Percentiles rank a stretch among this genome's conserved stretches.
phyloP scores from a whole-genome alignment of 2,329 filamentous ascomycete genomes.

The Alternaria viburni region DNA sequence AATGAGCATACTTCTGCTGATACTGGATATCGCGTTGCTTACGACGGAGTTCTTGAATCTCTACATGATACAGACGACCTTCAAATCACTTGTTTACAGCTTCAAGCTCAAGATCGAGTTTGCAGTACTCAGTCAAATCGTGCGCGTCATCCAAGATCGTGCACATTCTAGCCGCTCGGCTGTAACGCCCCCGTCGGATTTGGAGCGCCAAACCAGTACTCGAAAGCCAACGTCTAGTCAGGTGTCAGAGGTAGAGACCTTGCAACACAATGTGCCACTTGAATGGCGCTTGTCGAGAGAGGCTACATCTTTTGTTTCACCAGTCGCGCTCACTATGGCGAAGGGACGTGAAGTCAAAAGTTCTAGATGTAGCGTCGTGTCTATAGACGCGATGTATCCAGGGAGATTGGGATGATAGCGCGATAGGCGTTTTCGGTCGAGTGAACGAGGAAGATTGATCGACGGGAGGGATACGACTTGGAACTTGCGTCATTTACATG shows the following conservation, averaged over 20 bases:
- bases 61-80: conserved; percentile 31
- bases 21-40: conserved; percentile 18
- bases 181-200: neutral
- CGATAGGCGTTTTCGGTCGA: neutral
- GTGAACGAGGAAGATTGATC: neutral
- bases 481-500: neutral
- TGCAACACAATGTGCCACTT: conserved; percentile 9
- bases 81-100: conserved; percentile 49
- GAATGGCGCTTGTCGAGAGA: conserved; percentile 11
- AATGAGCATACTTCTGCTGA: conserved; percentile 18
- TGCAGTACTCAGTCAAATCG: conserved; percentile 53
- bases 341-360: neutral
- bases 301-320: neutral
- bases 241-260: conserved; percentile 5
- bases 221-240: neutral
- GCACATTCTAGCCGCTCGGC: neutral
- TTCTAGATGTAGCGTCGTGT: neutral
- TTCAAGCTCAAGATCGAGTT: conserved; percentile 60
- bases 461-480: neutral
- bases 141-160: conserved; percentile 1
- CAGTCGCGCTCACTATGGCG: neutral
- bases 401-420: neutral
- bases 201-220: neutral
- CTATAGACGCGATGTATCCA: neutral
- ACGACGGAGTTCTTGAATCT: conserved; percentile 18